Percentiles rank a stretch among this genome's conserved stretches.
Evolutionary conservation across 768 basidiomycete species (phyloP).

Genomic region (Gloeostereum incarnatum): DNA sequence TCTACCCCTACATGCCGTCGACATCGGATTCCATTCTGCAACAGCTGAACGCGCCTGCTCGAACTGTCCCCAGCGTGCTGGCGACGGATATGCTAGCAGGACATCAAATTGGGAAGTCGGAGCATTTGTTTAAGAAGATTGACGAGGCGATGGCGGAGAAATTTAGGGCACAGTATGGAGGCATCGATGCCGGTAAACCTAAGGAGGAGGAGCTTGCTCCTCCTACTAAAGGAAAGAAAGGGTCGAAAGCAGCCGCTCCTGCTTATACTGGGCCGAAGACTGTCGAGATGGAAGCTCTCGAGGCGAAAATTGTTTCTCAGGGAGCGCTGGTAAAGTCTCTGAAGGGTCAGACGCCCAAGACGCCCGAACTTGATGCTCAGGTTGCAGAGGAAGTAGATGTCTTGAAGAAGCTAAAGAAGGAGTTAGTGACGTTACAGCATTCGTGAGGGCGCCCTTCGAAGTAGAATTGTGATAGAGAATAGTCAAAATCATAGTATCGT

Average conservation of each 20-base stretch:
- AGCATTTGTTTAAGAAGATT: constrained; percentile 89
- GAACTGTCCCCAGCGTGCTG: constrained; percentile 65
- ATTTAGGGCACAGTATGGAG: constrained; percentile 78
- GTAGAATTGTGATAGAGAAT: too few species aligned
- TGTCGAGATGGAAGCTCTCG: constrained; percentile 62
- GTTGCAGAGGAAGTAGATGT: constrained; percentile 51
- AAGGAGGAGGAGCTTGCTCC: constrained; percentile 14
- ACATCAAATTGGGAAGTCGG: constrained; percentile 79
- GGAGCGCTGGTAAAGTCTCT: constrained; percentile 64
- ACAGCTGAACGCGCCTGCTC: constrained; percentile 86
- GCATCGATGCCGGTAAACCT: constrained; percentile 30
- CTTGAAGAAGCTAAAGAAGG: constrained; percentile 57
- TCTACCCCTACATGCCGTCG: constrained; percentile 96
- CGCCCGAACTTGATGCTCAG: constrained; percentile 50
- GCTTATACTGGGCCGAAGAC: constrained; percentile 47
- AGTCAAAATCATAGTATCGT: too few species aligned
- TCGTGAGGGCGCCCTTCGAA: too few species aligned
- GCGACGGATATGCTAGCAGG: constrained; percentile 79
- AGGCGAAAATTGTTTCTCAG: constrained; percentile 68
- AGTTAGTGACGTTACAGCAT: constrained; percentile 26
- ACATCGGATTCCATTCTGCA: constrained; percentile 72
- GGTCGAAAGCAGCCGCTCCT: constrained; percentile 5
- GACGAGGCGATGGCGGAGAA: constrained; percentile 83
- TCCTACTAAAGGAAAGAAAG: constrained; percentile 1
- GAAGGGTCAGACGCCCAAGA: constrained; percentile 55